phyloP scores from a whole-genome alignment of 352 stramenopile genomes.

The Thraustotheca clavata region DNA sequence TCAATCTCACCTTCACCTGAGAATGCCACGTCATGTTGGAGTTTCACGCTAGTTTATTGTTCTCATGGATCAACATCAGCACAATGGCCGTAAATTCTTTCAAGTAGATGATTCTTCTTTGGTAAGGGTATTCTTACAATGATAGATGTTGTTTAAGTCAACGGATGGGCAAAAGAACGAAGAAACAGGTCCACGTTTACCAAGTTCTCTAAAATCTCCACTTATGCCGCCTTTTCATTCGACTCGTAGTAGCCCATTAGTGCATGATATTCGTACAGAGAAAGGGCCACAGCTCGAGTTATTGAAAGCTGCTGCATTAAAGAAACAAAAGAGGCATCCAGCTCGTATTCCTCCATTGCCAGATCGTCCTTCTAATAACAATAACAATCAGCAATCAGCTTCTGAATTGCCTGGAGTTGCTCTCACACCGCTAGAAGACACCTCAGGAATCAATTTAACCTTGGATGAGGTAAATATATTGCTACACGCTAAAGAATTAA shows the following conservation, averaged over 20 bases:
- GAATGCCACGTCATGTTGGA: neutral
- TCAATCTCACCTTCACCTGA: neutral
- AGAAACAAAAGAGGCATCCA: conserved; percentile 1
- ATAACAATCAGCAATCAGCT: neutral
- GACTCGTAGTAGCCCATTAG: neutral
- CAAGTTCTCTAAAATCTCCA: too few relatives aligned
- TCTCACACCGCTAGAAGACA: neutral
- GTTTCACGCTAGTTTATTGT: neutral
- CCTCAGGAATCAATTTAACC: neutral
- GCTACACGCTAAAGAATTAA: neutral
- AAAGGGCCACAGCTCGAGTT: neutral
- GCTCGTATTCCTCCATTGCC: neutral
- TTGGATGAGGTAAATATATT: neutral
- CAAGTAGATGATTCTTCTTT: conserved; percentile 7
- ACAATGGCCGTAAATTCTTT: conserved; percentile 17
- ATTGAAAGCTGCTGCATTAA: conserved; percentile 1
- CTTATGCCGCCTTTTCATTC: neutral
- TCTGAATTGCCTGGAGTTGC: neutral
- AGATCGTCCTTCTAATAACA: neutral
- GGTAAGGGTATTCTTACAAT: neutral
- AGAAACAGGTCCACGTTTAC: too few relatives aligned
- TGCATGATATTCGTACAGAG: neutral
- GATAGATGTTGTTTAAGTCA: neutral
- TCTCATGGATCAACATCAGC: conserved; percentile 13
- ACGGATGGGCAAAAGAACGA: neutral